phyloP scores from a whole-genome alignment of 78 protist species.

The Mantamonas sphyraenae region DNA sequence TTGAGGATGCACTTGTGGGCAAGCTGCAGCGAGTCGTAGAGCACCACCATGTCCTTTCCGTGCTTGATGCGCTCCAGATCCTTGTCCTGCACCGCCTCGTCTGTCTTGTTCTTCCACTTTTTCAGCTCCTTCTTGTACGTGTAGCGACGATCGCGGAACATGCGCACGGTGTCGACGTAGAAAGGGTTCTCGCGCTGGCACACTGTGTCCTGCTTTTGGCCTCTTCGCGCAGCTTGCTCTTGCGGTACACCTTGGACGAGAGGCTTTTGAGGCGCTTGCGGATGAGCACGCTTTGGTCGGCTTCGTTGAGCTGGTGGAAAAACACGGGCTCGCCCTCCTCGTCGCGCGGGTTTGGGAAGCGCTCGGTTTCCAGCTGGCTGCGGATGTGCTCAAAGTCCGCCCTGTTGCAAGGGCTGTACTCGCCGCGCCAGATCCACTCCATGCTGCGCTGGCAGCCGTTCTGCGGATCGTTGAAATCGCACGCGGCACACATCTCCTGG shows the following conservation, averaged over 20 bases:
- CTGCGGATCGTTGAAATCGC: slow-evolving; percentile 77
- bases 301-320: slow-evolving; percentile 41
- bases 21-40: slow-evolving; percentile 98
- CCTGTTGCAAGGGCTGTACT: slow-evolving; percentile 52
- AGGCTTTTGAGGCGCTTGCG: slow-evolving; percentile 67
- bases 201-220: too few species aligned
- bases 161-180: slow-evolving; percentile 93
- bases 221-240: slow-evolving; percentile 25
- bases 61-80: slow-evolving; percentile 8
- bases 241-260: slow-evolving; percentile 61
- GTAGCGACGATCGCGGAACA: slow-evolving; percentile 92
- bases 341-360: not conserved
- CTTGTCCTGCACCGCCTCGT: slow-evolving; percentile 28
- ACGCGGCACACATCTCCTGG: slow-evolving; percentile 80
- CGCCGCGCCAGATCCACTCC: slow-evolving; percentile 93
- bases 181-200: slow-evolving; percentile 99
- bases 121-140: slow-evolving; percentile 77
- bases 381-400: slow-evolving; percentile 45
- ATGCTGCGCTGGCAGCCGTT: slow-evolving; percentile 55
- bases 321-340: not conserved
- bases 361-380: slow-evolving; percentile 63
- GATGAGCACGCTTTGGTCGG: slow-evolving; percentile 34
- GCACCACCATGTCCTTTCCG: slow-evolving; percentile 47
- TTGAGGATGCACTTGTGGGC: slow-evolving; percentile 99
- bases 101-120: slow-evolving; percentile 52